These are phyloP conservation scores for Alternaria arbusti DNA, from an alignment of 2,329 filamentous ascomycete genomes.

Conservation along the genomic window DNA sequence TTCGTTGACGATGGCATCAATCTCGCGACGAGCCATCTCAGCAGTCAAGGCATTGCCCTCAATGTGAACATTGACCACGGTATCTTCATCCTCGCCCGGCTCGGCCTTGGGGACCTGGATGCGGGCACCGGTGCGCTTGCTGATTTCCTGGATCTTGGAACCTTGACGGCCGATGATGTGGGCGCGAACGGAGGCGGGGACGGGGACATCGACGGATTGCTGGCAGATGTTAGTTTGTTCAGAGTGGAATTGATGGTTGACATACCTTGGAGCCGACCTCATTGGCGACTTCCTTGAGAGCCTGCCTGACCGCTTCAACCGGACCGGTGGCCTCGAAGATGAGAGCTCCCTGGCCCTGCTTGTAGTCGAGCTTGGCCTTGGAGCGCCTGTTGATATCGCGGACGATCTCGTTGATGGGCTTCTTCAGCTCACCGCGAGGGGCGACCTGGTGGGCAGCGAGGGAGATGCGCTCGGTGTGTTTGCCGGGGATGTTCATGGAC, in stretches of 20 bases:
- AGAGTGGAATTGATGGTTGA: not conserved
- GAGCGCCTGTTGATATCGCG: constrained; percentile 93
- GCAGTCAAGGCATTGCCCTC: constrained; percentile 92
- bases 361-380: constrained; percentile 82
- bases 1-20: constrained; percentile 86
- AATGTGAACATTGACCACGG: constrained; percentile 82
- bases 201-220: constrained; percentile 75
- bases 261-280: constrained; percentile 85
- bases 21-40: constrained; percentile 80
- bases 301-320: constrained; percentile 82
- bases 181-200: constrained; percentile 82
- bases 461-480: constrained; percentile 76
- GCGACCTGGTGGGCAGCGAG: constrained; percentile 79
- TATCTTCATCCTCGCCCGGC: constrained; percentile 78
- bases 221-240: constrained; percentile 38
- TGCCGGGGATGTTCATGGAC: constrained; percentile 79
- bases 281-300: constrained; percentile 85
- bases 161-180: constrained; percentile 95
- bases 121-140: constrained; percentile 85
- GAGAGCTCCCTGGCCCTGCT: constrained; percentile 73
- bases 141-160: constrained; percentile 85
- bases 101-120: constrained; percentile 89
- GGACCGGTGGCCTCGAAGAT: constrained; percentile 87
- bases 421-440: constrained; percentile 78
- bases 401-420: constrained; percentile 82